A percentile compares a stretch with the other conserved stretches of the same genome.
phyloP scores from a whole-genome alignment of 2,329 filamentous ascomycete genomes.

The Colletotrichum sp. region DNA sequence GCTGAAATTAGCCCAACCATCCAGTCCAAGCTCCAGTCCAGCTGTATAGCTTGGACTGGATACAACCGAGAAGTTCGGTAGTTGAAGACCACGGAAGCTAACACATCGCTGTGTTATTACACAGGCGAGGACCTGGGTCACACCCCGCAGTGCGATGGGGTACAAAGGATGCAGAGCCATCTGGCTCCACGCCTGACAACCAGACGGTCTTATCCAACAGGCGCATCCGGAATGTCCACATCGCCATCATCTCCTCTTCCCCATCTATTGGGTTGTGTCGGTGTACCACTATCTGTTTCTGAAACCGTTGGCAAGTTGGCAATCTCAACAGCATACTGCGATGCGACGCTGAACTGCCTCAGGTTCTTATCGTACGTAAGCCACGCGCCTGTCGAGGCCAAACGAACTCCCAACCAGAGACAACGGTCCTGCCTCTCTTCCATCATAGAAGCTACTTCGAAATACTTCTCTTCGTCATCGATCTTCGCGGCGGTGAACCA shows the following conservation, averaged over 20 bases:
- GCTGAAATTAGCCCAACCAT: no score
- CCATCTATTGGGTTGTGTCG: rapidly evolving
- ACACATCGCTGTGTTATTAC: no score
- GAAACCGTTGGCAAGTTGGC: rapidly evolving
- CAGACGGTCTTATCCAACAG: no score
- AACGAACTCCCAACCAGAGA: constrained; percentile 59
- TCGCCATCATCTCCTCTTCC: neutral
- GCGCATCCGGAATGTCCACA: neutral
- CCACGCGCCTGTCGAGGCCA: constrained; percentile 49
- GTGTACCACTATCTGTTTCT: rapidly evolving
- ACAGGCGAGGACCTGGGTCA: no score
- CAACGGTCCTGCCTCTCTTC: constrained; percentile 64
- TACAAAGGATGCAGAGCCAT: no score
- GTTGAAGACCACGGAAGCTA: no score
- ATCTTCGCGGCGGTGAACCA: constrained; percentile 66
- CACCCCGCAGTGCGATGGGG: no score
- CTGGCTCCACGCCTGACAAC: no score
- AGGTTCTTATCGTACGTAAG: constrained; percentile 45
- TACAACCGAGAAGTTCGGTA: no score
- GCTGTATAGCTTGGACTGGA: no score
- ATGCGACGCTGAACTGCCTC: constrained; percentile 43
- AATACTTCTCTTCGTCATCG: constrained; percentile 71
- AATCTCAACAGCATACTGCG: constrained; percentile 34
- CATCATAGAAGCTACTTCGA: constrained; percentile 65
- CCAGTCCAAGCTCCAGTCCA: no score